Evolutionary conservation across 164 flowering plant genomes (phyloP).

Genomic region (Dillenia suffruticosa): DNA sequence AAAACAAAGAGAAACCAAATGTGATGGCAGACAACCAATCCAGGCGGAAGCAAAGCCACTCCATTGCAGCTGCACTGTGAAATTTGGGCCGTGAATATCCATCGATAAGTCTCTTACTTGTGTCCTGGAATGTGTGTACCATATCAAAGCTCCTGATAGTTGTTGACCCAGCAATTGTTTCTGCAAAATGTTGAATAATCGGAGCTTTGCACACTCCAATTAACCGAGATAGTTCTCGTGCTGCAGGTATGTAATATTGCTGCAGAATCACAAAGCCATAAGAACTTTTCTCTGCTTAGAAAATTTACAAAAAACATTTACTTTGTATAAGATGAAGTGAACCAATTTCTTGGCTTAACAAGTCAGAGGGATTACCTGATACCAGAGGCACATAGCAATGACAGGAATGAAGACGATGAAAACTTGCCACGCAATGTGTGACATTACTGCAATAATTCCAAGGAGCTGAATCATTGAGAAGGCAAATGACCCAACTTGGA

Average conservation of each 20-base stretch:
- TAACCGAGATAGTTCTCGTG: conserved; percentile 33
- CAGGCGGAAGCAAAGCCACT: conserved; percentile 46
- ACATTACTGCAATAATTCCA: conserved; percentile 86
- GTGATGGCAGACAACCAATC: conserved; percentile 30
- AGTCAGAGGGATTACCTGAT: conserved; percentile 51
- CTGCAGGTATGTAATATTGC: conserved; percentile 35
- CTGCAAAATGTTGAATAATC: conserved; percentile 40
- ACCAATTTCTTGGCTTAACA: neutral
- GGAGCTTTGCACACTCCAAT: conserved; percentile 42
- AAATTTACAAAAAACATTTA: too few species aligned
- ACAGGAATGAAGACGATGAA: conserved; percentile 78
- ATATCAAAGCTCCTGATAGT: conserved; percentile 43
- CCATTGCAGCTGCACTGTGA: conserved; percentile 29
- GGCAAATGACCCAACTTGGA: conserved; percentile 41
- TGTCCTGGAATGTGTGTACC: conserved; percentile 31
- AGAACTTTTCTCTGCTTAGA: too few species aligned
- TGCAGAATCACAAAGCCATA: conserved; percentile 9
- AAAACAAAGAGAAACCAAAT: conserved; percentile 32
- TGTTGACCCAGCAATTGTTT: conserved; percentile 39
- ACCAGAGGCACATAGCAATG: conserved; percentile 62
- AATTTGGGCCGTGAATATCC: conserved; percentile 28
- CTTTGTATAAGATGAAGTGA: neutral
- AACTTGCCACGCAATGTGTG: conserved; percentile 91
- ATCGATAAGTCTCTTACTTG: conserved; percentile 24
- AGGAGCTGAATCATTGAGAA: conserved; percentile 59